Conservation (phyloP, 1,139 yeast species). For the Kurtzmaniella quercitrusa region DNA sequence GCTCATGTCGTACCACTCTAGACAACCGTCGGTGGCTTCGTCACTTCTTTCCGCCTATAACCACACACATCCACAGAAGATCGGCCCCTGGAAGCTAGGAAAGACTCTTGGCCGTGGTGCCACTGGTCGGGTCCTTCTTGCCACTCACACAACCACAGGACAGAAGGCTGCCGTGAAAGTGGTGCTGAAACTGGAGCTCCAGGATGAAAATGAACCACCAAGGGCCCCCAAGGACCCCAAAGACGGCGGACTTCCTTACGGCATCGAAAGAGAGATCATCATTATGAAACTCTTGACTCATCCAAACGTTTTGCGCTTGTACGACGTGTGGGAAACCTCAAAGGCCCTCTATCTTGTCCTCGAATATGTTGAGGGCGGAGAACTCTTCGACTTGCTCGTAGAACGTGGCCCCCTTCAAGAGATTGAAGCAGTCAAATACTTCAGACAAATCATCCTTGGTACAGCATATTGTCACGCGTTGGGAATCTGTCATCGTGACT, state of each 20-base stretch:
- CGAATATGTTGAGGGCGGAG: slow-evolving; percentile 84
- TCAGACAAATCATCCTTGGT: slow-evolving; percentile 70
- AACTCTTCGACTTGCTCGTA: slow-evolving; percentile 68
- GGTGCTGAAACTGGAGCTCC: slow-evolving; percentile 59
- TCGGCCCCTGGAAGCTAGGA: slow-evolving; percentile 82
- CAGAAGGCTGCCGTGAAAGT: slow-evolving; percentile 80
- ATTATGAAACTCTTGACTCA: slow-evolving; percentile 77
- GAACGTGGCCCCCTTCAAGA: slow-evolving; percentile 81
- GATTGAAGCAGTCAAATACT: slow-evolving; percentile 66
- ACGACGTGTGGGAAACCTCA: slow-evolving; percentile 83
- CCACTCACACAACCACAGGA: slow-evolving; percentile 64
- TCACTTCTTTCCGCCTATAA: slow-evolving; percentile 26
- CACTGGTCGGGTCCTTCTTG: slow-evolving; percentile 73
- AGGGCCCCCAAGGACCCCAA: slow-evolving; percentile 30
- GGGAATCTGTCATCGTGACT: slow-evolving; percentile 77
- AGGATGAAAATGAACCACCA: slow-evolving; percentile 34
- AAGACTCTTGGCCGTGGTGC: slow-evolving; percentile 80
- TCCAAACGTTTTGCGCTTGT: slow-evolving; percentile 69
- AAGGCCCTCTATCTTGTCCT: slow-evolving; percentile 68
- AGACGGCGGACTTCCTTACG: slow-evolving; percentile 63
- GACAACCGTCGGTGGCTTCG: slow-evolving; percentile 38
- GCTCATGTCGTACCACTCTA: slow-evolving; percentile 33
- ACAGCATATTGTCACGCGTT: slow-evolving; percentile 81
- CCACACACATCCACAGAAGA: slow-evolving; percentile 42
- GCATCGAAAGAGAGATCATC: slow-evolving; percentile 78